Conservation (phyloP, 192 early-diverging fungal species). For the Lobosporangium transversale region DNA sequence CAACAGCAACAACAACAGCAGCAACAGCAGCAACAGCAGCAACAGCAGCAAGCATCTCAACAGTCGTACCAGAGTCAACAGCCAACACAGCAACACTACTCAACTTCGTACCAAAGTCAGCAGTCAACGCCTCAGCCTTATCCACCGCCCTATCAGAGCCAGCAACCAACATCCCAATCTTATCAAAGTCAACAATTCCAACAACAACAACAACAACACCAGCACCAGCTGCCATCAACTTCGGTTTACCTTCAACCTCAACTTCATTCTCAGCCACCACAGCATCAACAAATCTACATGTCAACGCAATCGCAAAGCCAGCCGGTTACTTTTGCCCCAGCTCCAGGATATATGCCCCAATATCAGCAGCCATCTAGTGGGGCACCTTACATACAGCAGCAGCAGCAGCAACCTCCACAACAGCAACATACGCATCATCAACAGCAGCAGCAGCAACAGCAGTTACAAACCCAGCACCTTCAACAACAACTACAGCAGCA, state of each 20-base stretch:
- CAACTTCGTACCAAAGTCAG: constrained; percentile 11
- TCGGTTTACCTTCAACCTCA: constrained; percentile 18
- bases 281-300: constrained; percentile 14
- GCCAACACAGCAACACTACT: constrained; percentile 16
- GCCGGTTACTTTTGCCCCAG: constrained; percentile 3
- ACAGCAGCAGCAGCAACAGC: constrained; percentile 28
- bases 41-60: constrained; percentile 28
- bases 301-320: constrained; percentile 14
- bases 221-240: constrained; percentile 13
- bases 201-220: constrained; percentile 23
- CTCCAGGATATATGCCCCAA: constrained; percentile 13
- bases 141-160: too few relatives aligned
- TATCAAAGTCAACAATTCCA: too few relatives aligned
- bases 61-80: constrained; percentile 25
- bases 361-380: constrained; percentile 1
- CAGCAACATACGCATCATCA: constrained; percentile 18
- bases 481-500: constrained; percentile 13
- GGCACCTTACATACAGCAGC: constrained; percentile 11
- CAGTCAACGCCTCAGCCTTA: background rate
- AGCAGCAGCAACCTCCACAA: constrained; percentile 5
- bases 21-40: constrained; percentile 29
- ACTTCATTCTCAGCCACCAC: constrained; percentile 20
- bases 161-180: too few relatives aligned
- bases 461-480: constrained; percentile 9
- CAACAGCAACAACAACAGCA: constrained; percentile 14